Conservation (phyloP, 768 basidiomycete species). For the Crucibulum laeve region DNA sequence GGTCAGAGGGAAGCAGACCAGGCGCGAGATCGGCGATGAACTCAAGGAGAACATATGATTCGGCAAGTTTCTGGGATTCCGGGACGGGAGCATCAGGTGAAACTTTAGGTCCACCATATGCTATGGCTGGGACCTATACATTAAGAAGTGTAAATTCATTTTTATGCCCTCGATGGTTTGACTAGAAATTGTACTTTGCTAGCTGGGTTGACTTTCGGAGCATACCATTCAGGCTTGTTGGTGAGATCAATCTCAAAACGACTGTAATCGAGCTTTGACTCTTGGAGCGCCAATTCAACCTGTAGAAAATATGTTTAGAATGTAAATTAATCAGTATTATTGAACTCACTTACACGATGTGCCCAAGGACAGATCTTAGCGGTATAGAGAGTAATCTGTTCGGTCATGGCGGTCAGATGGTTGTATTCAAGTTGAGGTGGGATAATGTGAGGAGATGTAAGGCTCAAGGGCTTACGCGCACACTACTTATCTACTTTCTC, state of each 20-base stretch:
- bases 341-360: conserved; percentile 39
- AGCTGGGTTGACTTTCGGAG: conserved; percentile 58
- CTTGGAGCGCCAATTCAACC: conserved; percentile 60
- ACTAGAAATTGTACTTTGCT: conserved; percentile 44
- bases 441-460: neutral
- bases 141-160: neutral
- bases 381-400: conserved; percentile 37
- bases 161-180: neutral
- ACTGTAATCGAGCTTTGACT: conserved; percentile 44
- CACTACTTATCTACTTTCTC: neutral
- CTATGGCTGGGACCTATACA: conserved; percentile 49
- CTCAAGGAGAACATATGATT: conserved; percentile 64
- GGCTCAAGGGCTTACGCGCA: neutral
- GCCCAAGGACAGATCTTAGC: conserved; percentile 59
- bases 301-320: conserved; percentile 14
- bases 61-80: conserved; percentile 56
- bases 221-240: conserved; percentile 72
- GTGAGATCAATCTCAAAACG: conserved; percentile 53
- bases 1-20: conserved; percentile 51
- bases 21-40: conserved; percentile 61
- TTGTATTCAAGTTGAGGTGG: neutral
- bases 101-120: conserved; percentile 58
- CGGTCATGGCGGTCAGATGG: conserved; percentile 13
- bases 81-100: conserved; percentile 53
- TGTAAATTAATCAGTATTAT: neutral